A percentile compares a stretch with the other conserved stretches of the same genome.
phyloP scores from a whole-genome alignment of 352 stramenopile genomes.

The Pythium coloratum region DNA sequence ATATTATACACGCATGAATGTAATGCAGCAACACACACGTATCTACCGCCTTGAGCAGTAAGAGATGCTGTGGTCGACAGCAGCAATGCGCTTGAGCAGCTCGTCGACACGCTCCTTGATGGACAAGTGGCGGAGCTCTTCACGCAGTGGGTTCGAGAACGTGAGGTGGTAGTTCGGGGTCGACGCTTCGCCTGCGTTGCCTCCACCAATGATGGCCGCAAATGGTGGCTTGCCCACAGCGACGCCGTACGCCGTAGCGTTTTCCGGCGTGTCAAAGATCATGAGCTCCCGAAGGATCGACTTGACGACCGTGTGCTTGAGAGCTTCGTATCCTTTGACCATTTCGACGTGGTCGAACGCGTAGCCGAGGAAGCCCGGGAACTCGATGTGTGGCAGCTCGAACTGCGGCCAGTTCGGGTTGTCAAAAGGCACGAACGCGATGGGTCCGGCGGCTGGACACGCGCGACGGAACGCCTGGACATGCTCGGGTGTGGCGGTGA shows the following conservation, averaged over 20 bases:
- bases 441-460: slow-evolving; percentile 46
- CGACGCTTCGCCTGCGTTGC: slow-evolving; percentile 14
- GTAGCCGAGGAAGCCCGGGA: slow-evolving; percentile 68
- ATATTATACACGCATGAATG: slow-evolving; percentile 4
- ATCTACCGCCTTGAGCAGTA: neutral
- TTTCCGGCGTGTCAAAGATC: slow-evolving; percentile 60
- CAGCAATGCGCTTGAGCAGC: slow-evolving; percentile 39
- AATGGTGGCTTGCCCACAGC: slow-evolving; percentile 43
- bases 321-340: slow-evolving; percentile 50
- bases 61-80: slow-evolving; percentile 43
- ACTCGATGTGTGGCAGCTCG: slow-evolving; percentile 37
- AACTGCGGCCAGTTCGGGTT: slow-evolving; percentile 74
- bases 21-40: neutral
- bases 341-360: slow-evolving; percentile 67
- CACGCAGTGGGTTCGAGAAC: slow-evolving; percentile 59
- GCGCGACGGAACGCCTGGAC: slow-evolving; percentile 60
- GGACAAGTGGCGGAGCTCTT: slow-evolving; percentile 42
- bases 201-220: slow-evolving; percentile 41
- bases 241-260: slow-evolving; percentile 44
- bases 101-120: slow-evolving; percentile 40
- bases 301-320: slow-evolving; percentile 69
- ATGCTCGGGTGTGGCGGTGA: slow-evolving; percentile 54
- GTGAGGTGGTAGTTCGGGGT: slow-evolving; percentile 35
- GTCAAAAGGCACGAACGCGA: slow-evolving; percentile 68
- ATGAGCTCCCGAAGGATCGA: slow-evolving; percentile 77